phyloP scores from a whole-genome alignment of 345 rosid genomes.

The Salix caprea region DNA sequence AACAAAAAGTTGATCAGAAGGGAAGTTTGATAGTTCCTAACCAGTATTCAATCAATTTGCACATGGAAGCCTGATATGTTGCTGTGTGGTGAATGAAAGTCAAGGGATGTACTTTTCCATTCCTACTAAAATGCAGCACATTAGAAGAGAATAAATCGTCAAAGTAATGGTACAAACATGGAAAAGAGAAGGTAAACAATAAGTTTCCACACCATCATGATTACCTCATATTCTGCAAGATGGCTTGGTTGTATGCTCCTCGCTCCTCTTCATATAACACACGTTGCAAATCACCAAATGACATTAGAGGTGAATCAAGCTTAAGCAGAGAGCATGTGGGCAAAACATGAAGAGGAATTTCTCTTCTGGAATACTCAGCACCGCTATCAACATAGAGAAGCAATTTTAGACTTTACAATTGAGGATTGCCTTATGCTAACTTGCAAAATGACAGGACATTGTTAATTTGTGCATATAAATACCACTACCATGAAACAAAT shows the following conservation, averaged over 20 bases:
- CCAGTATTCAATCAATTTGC: slow-evolving; percentile 97
- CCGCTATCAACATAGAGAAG: slow-evolving; percentile 51
- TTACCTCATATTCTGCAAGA: slow-evolving; percentile 69
- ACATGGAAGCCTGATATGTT: slow-evolving; percentile 91
- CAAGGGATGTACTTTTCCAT: slow-evolving; percentile 83
- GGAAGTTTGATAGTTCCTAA: slow-evolving; percentile 29
- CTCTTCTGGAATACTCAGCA: slow-evolving; percentile 79
- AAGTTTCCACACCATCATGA: slow-evolving; percentile 1
- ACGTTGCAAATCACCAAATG: slow-evolving; percentile 82
- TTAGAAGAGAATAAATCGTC: slow-evolving; percentile 6
- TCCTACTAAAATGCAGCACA: slow-evolving; percentile 36
- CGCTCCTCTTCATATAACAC: slow-evolving; percentile 83
- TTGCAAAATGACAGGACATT: not conserved
- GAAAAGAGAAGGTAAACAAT: not conserved
- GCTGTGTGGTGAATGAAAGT: slow-evolving; percentile 87
- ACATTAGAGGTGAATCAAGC: slow-evolving; percentile 68
- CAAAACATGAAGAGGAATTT: slow-evolving; percentile 76
- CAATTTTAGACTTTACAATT: slow-evolving; percentile 19
- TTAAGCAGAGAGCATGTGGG: slow-evolving; percentile 66
- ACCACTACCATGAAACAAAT: not conserved
- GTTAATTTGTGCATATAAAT: not conserved
- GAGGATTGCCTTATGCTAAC: slow-evolving; percentile 2
- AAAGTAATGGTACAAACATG: not conserved
- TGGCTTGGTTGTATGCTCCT: slow-evolving; percentile 76
- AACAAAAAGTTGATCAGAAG: slow-evolving; percentile 1